Conservation (phyloP, 2,329 filamentous ascomycete genomes). For the Dothistroma septosporum region DNA sequence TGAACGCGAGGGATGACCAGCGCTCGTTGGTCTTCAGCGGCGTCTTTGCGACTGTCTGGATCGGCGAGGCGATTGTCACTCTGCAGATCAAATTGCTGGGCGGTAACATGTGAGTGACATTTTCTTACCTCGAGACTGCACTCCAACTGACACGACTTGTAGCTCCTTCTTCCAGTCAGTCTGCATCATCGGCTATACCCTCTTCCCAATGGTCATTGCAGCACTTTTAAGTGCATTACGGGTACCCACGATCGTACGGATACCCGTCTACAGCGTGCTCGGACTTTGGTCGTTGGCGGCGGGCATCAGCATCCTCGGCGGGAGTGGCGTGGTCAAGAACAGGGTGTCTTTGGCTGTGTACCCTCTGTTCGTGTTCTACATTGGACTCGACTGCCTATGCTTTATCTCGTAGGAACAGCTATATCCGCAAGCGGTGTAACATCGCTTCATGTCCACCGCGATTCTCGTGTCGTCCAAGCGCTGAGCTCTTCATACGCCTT, state of each 20-base stretch:
- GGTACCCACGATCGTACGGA: constrained; percentile 73
- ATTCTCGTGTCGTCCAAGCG: neutral
- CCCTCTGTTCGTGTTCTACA: constrained; percentile 90
- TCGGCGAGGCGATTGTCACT: constrained; percentile 95
- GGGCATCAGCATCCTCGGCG: constrained; percentile 90
- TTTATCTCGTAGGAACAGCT: constrained; percentile 72
- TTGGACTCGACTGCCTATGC: constrained; percentile 88
- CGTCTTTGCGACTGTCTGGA: constrained; percentile 94
- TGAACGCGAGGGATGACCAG: constrained; percentile 74
- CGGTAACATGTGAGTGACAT: constrained; percentile 79
- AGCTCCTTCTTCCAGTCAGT: constrained; percentile 97
- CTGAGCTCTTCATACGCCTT: neutral
- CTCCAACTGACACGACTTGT: constrained; percentile 30
- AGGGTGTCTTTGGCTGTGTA: constrained; percentile 91
- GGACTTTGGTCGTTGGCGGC: constrained; percentile 92
- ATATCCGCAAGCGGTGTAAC: neutral
- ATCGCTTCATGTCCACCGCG: neutral
- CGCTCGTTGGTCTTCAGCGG: constrained; percentile 88
- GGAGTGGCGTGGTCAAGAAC: constrained; percentile 93
- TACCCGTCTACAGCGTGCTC: constrained; percentile 85
- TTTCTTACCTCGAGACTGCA: neutral
- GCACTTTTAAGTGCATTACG: constrained; percentile 79
- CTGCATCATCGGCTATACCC: constrained; percentile 96
- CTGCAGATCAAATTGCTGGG: constrained; percentile 94
- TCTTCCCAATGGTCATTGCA: constrained; percentile 94